phyloP scores from a whole-genome alignment of 805 yeast species.

The Sugiyamaella valdiviana region DNA sequence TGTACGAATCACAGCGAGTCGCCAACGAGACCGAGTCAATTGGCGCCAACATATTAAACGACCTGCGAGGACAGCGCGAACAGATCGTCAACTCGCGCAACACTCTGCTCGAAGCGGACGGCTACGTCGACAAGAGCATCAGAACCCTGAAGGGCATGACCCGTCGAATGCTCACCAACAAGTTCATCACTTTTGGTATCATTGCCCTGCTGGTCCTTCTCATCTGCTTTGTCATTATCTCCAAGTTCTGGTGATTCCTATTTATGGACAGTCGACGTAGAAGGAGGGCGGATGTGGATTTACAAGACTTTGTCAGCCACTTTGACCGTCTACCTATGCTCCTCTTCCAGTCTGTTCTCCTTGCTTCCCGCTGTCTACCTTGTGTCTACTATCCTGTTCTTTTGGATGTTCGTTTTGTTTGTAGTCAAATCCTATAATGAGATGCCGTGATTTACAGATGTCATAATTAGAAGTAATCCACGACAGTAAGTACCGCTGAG shows the following conservation, averaged over 20 bases:
- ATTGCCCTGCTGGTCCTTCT: conserved; percentile 79
- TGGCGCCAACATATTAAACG: conserved; percentile 85
- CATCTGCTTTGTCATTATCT: conserved; percentile 74
- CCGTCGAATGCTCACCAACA: conserved; percentile 77
- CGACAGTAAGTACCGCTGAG: no score
- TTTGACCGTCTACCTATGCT: no score
- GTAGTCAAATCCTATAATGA: no score
- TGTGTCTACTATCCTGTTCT: no score
- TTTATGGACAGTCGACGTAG: neutral
- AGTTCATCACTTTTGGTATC: conserved; percentile 83
- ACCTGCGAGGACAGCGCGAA: conserved; percentile 87
- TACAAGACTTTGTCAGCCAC: no score
- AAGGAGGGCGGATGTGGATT: no score
- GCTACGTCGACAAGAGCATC: conserved; percentile 83
- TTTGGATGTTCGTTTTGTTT: no score
- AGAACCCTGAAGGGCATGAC: conserved; percentile 87
- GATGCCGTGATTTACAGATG: no score
- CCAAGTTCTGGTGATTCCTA: conserved; percentile 60
- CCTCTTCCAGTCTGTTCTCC: no score
- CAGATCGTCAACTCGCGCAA: conserved; percentile 82
- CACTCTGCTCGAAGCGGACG: conserved; percentile 83
- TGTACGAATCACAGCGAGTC: conserved; percentile 79
- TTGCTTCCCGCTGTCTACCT: no score
- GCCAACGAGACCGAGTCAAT: conserved; percentile 89
- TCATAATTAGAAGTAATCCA: no score